phyloP scores from a whole-genome alignment of 2,329 filamentous ascomycete genomes.

The Neopestalotiopsis sp. region DNA sequence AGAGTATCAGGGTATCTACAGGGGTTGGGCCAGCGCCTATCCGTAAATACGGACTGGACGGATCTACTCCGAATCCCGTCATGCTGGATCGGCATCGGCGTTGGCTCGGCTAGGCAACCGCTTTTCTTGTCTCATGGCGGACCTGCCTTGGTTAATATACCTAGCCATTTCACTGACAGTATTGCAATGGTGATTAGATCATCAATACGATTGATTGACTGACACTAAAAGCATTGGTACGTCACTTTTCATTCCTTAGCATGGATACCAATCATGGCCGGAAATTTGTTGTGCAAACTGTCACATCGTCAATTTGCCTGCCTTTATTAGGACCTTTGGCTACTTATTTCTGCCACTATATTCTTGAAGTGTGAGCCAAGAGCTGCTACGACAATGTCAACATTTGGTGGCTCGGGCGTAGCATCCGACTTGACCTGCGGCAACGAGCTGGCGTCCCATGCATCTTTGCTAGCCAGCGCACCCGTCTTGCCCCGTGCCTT shows the following conservation, averaged over 20 bases:
- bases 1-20: not conserved
- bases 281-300: not conserved
- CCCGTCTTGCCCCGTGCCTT: conserved; percentile 49
- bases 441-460: conserved; percentile 31
- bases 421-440: conserved; percentile 37
- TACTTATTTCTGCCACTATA: conserved; percentile 32
- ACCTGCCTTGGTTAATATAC: too few species aligned
- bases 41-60: not conserved
- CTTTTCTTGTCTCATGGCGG: not conserved
- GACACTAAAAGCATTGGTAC: too few species aligned
- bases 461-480: conserved; percentile 34
- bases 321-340: conserved; percentile 1
- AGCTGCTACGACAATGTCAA: conserved; percentile 46
- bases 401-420: conserved; percentile 44
- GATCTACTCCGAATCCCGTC: not conserved
- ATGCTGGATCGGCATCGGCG: conserved; percentile 2
- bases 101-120: not conserved
- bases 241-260: too few species aligned
- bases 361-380: conserved; percentile 46
- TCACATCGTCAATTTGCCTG: not conserved
- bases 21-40: not conserved
- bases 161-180: too few species aligned
- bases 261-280: too few species aligned
- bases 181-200: too few species aligned
- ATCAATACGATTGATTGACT: too few species aligned